Evolutionary conservation across 148 eudicot genomes (phyloP).

Genomic region (Rhododendron ovatum): DNA sequence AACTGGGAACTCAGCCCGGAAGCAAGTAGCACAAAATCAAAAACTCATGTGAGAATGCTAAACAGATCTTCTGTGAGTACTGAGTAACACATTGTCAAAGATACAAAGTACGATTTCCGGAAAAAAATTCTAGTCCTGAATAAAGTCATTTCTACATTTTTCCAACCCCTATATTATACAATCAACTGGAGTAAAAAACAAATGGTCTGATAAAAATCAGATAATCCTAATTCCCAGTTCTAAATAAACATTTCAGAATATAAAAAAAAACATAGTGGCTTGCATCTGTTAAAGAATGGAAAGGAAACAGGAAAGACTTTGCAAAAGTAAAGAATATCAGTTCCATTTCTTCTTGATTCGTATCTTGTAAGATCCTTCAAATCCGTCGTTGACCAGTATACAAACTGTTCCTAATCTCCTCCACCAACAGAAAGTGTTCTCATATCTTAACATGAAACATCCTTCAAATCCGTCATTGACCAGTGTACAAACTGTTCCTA

Average conservation of each 20-base stretch:
- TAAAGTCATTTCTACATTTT: neutral
- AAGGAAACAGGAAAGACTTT: neutral
- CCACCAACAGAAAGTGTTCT: neutral
- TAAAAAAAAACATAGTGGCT: neutral
- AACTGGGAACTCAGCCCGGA: no score
- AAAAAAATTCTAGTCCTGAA: neutral
- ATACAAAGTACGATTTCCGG: neutral
- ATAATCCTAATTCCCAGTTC: neutral
- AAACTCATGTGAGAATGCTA: neutral
- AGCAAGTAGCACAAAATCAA: neutral
- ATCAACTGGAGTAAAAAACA: neutral
- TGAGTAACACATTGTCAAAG: neutral
- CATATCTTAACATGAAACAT: neutral
- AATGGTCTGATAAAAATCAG: neutral
- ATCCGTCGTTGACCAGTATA: neutral
- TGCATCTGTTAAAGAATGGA: constrained; percentile 1
- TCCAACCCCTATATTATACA: neutral
- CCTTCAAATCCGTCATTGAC: neutral
- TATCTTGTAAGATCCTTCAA: neutral
- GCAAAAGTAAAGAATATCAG: neutral
- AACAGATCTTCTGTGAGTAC: neutral
- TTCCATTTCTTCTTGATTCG: neutral
- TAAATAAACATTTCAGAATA: neutral
- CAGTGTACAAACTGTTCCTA: neutral
- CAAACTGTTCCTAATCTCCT: neutral